phyloP scores from a whole-genome alignment of 768 basidiomycete species.

The Rhodotorula graminis region DNA sequence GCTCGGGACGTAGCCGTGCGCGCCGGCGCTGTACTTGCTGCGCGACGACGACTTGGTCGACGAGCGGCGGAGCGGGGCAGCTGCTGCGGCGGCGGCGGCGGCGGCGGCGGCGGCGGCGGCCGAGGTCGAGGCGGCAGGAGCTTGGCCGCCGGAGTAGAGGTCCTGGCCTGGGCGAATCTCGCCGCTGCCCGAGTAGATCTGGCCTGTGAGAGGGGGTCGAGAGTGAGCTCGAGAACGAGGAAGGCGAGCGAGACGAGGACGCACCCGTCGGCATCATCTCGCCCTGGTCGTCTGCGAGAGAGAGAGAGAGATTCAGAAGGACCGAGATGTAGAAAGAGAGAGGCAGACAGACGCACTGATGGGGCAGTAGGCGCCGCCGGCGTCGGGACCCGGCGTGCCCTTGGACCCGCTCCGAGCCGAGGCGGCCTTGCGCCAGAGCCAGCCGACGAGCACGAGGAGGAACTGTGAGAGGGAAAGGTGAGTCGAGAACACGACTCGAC shows the following conservation, averaged over 20 bases:
- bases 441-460: slow-evolving; percentile 22
- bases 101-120: not conserved
- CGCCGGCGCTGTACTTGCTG: not conserved
- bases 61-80: not conserved
- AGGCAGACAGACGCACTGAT: slow-evolving; percentile 1
- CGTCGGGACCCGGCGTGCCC: not conserved
- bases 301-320: no score
- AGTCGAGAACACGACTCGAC: no score
- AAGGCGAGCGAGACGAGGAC: not conserved
- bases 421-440: slow-evolving; percentile 12
- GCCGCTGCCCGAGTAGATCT: not conserved
- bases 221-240: no score
- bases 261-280: not conserved
- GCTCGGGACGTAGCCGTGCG: slow-evolving; percentile 19
- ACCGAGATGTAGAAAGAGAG: no score
- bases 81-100: not conserved
- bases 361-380: not conserved
- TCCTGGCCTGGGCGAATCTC: not conserved
- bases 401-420: not conserved
- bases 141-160: not conserved
- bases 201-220: not conserved
- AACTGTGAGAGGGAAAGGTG: not conserved
- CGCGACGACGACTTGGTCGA: not conserved
- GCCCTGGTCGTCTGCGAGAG: not conserved
- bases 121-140: not conserved